These are phyloP conservation scores for Alternaria conjuncta DNA, from an alignment of 2,329 filamentous ascomycete species.

Conservation along the genomic window DNA sequence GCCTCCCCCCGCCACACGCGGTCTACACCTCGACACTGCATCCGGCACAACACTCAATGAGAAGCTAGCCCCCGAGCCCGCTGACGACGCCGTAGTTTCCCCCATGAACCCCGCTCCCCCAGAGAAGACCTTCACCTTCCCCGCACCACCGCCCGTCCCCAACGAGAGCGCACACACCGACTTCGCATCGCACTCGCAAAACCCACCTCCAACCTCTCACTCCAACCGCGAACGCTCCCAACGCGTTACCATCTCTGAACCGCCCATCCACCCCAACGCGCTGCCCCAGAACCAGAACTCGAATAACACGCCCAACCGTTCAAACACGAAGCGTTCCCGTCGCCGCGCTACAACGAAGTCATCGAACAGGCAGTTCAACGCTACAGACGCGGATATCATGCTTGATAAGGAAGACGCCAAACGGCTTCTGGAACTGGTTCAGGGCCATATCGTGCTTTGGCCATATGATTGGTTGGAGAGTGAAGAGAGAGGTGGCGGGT, in stretches of 20 bases:
- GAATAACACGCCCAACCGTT: slow-evolving; percentile 16
- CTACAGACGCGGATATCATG: slow-evolving; percentile 70
- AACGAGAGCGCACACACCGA: slow-evolving; percentile 12
- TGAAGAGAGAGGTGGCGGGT: slow-evolving; percentile 92
- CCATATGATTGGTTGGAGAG: slow-evolving; percentile 88
- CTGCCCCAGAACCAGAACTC: background rate
- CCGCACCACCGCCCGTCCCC: slow-evolving; percentile 44
- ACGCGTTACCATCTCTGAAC: slow-evolving; percentile 47
- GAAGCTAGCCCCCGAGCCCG: slow-evolving; percentile 35
- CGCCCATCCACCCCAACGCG: slow-evolving; percentile 14
- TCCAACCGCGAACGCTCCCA: slow-evolving; percentile 31
- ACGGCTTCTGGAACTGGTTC: slow-evolving; percentile 78
- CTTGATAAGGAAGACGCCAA: slow-evolving; percentile 78
- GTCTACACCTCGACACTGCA: slow-evolving; percentile 28
- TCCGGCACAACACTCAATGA: slow-evolving; percentile 37
- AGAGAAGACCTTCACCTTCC: slow-evolving; percentile 37
- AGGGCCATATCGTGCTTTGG: slow-evolving; percentile 89
- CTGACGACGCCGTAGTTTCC: slow-evolving; percentile 39
- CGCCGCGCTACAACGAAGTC: slow-evolving; percentile 74
- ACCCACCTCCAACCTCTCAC: slow-evolving; percentile 7
- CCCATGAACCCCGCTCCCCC: slow-evolving; percentile 34
- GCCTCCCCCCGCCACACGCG: slow-evolving; percentile 4
- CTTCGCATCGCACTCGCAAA: slow-evolving; percentile 10
- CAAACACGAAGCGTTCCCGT: slow-evolving; percentile 51
- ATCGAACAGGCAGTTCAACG: slow-evolving; percentile 68